phyloP scores from a whole-genome alignment of 2,329 filamentous ascomycete genomes.

The Ceratocystis diversiconidia region DNA sequence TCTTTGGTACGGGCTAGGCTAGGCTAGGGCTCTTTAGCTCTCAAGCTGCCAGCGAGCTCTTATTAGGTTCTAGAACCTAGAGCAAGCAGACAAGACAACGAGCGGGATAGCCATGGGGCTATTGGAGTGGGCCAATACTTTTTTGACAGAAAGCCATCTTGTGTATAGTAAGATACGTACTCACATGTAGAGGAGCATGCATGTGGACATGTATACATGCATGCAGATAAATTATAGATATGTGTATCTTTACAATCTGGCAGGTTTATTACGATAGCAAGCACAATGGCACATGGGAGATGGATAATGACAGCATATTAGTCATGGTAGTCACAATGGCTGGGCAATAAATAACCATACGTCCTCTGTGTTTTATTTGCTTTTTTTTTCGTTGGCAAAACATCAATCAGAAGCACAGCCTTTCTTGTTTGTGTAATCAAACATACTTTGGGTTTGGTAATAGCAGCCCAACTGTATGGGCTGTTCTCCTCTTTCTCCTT shows the following conservation, averaged over 20 bases:
- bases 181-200: neutral
- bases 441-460: neutral
- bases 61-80: neutral
- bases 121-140: neutral
- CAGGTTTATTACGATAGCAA: neutral
- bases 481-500: neutral
- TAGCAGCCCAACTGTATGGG: neutral
- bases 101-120: neutral
- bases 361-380: no score
- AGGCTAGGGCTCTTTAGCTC: neutral
- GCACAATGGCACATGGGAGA: neutral
- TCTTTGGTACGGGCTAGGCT: neutral
- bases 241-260: neutral
- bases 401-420: neutral
- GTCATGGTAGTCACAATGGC: neutral
- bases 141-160: neutral
- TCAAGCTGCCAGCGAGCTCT: neutral
- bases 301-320: neutral
- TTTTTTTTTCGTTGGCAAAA: no score
- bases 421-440: neutral
- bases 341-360: no score
- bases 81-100: neutral
- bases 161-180: neutral
- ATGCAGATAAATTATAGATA: neutral
- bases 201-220: neutral